These are phyloP conservation scores for Thelonectria rubi DNA, from an alignment of 2,329 filamentous ascomycete species.

Conservation along the genomic window DNA sequence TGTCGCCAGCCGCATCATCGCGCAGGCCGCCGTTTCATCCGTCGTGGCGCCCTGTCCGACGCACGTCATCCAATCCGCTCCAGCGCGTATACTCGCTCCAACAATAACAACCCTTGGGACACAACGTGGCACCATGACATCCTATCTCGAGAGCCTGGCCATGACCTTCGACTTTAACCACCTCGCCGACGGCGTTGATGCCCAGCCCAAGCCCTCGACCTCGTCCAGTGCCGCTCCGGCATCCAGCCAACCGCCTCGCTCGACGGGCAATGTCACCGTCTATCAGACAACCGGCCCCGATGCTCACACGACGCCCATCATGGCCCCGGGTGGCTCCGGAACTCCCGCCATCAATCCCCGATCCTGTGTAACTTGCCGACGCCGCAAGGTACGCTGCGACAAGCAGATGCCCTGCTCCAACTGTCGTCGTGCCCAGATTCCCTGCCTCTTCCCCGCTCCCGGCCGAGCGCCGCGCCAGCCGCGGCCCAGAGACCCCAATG, in stretches of 20 bases:
- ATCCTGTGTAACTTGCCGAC: constrained; percentile 60
- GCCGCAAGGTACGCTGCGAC: constrained; percentile 79
- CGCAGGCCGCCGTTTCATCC: constrained; percentile 18
- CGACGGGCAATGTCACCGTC: constrained; percentile 49
- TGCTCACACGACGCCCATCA: constrained; percentile 49
- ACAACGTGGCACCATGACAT: constrained; percentile 35
- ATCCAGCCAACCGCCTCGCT: constrained; percentile 32
- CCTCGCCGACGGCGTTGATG: constrained; percentile 34
- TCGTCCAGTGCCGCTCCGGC: constrained; percentile 34
- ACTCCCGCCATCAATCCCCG: constrained; percentile 55
- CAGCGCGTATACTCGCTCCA: neutral
- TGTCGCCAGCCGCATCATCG: constrained; percentile 2
- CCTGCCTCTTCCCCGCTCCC: constrained; percentile 78
- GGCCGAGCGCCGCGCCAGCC: constrained; percentile 75
- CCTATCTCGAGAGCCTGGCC: constrained; percentile 36
- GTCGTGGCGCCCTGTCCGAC: constrained; percentile 8
- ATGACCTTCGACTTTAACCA: constrained; percentile 41
- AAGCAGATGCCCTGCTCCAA: constrained; percentile 81
- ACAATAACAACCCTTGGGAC: neutral
- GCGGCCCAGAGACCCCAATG: constrained; percentile 71
- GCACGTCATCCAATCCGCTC: constrained; percentile 14
- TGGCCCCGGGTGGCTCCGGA: constrained; percentile 47
- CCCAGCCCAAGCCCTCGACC: constrained; percentile 35
- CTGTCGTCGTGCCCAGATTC: constrained; percentile 74
- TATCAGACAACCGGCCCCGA: constrained; percentile 53